A percentile compares a stretch with the other conserved stretches of the same genome.
Evolutionary conservation across 495 filamentous ascomycete species (phyloP).

Genomic region (Bombardia bombarda): DNA sequence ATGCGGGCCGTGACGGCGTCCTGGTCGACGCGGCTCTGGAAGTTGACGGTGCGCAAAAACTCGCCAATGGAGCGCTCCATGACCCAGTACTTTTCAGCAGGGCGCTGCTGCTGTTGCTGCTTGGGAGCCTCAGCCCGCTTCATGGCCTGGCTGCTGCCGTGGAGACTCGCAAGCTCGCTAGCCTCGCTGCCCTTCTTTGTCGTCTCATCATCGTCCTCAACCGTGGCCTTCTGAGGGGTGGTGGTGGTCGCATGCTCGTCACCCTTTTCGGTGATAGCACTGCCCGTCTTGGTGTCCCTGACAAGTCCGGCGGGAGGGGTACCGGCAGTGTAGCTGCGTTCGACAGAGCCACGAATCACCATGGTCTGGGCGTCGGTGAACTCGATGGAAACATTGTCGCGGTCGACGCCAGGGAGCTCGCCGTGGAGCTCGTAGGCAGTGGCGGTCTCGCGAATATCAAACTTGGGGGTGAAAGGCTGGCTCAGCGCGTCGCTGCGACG

Average conservation of each 20-base stretch:
- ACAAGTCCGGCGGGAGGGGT: conserved; percentile 30
- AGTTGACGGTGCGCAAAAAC: conserved; percentile 73
- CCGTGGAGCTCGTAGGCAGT: conserved; percentile 73
- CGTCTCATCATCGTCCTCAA: conserved; percentile 20
- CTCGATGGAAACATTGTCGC: conserved; percentile 71
- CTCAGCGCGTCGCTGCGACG: conserved; percentile 18
- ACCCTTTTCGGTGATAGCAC: conserved; percentile 1
- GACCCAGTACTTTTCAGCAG: conserved; percentile 62
- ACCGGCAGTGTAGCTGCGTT: conserved; percentile 44
- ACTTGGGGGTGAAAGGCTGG: conserved; percentile 34
- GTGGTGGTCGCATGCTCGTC: conserved; percentile 27
- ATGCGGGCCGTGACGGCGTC: conserved; percentile 64
- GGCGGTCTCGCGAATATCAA: conserved; percentile 69
- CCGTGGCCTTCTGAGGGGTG: conserved; percentile 30
- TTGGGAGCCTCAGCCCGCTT: too few species aligned
- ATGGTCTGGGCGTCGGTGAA: conserved; percentile 76
- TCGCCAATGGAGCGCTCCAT: conserved; percentile 72
- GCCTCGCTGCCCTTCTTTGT: conserved; percentile 5
- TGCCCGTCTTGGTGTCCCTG: conserved; percentile 8
- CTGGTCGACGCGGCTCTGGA: conserved; percentile 67
- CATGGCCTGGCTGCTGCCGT: too few species aligned
- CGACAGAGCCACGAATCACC: conserved; percentile 59
- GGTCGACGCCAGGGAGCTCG: conserved; percentile 77
- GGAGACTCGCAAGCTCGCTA: too few species aligned
- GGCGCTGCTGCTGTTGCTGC: conserved; percentile 19